Evolutionary conservation across 2,329 filamentous ascomycete genomes (phyloP), one percentile per base, ranked within the genome.

Genomic region (Exophiala viscosa): DNA sequence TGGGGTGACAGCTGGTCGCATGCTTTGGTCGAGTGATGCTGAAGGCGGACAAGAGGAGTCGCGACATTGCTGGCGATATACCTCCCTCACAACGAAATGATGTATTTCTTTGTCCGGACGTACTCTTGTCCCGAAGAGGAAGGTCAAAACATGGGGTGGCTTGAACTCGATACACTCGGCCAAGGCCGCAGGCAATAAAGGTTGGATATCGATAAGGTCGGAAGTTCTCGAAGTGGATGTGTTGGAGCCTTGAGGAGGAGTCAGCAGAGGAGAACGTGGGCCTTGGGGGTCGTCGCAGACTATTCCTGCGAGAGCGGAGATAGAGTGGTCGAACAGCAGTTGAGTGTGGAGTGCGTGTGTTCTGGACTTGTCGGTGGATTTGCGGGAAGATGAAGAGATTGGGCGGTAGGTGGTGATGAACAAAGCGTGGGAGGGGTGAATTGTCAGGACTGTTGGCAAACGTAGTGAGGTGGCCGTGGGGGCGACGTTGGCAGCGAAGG

Each of bases 1-100:
- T 14, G 39, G 23, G 10, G 15, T 41, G 20, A 36, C 11, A 9
- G 13, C 23, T 31, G 41, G 50, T 43, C 45, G 45, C 55, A 58
- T 56, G 33, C 50, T 54, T 39, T 32, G 50, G 40, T 14, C 14
- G 15, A 32, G 8, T 28, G 33, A 34, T 41, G 28, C 41, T 46
- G 20, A 17, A 33, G 14, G 15, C 50, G 18, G 15, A 14, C 10
- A 17, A 17, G 6, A 52, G 35, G 17, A 20, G 38, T 23, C 14
- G 20, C 15, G 14, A 23, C 38, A 40, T 20, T 40, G 9, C 8
- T 40, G 7, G 14, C 15, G 38, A 28, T 28, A 28, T 28, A 28
- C 23, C 23, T 28, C 23, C 23, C 8, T 28, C 23, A 28, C 23
- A 28, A 28, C 23, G 23, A 28, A 5, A 28, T 28, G 23, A 28